Conservation (phyloP, 495 filamentous ascomycete species). For the Rhypophila decipiens region DNA sequence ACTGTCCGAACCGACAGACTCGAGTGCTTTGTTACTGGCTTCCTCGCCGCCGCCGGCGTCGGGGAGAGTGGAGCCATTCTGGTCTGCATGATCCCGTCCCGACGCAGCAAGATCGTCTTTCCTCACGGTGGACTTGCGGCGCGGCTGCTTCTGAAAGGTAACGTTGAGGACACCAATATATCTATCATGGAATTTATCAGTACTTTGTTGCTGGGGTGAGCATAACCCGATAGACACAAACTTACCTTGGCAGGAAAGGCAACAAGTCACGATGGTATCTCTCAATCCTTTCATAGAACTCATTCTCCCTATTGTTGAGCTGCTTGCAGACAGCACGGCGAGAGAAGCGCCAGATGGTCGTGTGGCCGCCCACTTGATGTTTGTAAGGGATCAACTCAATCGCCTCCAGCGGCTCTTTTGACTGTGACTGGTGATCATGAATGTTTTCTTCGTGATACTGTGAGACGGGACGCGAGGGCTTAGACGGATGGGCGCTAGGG, state of each 20-base stretch:
- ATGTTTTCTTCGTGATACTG: conserved; percentile 39
- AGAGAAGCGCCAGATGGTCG: conserved; percentile 92
- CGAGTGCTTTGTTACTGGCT: conserved; percentile 3
- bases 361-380: conserved; percentile 95
- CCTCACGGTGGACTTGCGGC: conserved; percentile 52
- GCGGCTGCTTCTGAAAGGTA: conserved; percentile 80
- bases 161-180: conserved; percentile 98
- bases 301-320: conserved; percentile 93
- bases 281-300: conserved; percentile 97
- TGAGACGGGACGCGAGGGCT: conserved; percentile 27
- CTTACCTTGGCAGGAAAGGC: conserved; percentile 86
- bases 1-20: conserved; percentile 1
- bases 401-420: conserved; percentile 68
- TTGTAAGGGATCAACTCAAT: conserved; percentile 96
- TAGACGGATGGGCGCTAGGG: conserved; percentile 15
- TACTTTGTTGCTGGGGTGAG: too few relatives aligned
- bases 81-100: conserved; percentile 10
- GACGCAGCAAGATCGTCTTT: conserved; percentile 30
- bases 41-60: conserved; percentile 9
- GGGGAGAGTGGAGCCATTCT: conserved; percentile 6
- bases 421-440: conserved; percentile 38
- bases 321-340: conserved; percentile 94
- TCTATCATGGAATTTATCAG: conserved; percentile 47
- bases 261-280: conserved; percentile 81
- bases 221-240: conserved; percentile 6